Evolutionary conservation across 345 rosid species (phyloP), one percentile per base, ranked within the genome.

Genomic region (Corchorus olitorius): DNA sequence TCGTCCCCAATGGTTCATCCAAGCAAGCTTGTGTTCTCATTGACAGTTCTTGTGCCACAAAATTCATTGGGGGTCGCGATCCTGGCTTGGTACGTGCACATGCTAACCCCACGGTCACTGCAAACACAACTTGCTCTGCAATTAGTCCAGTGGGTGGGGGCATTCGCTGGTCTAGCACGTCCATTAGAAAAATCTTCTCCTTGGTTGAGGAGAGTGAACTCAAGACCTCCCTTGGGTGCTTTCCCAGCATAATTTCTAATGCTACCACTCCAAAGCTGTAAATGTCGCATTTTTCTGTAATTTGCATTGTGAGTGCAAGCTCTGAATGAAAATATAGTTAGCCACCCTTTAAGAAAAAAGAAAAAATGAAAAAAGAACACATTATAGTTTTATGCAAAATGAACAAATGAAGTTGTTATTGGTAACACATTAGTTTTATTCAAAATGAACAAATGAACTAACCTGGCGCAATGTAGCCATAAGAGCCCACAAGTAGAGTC

Each of bases 261-360:
- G 88, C 79, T 50, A 92, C 92, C 43, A 92, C 90, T 22, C 92
- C 94, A 49, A 88, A 92, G 75, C 92, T 90, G 35, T 82, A 92
- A 12, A 89, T 86, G 66, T 92, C 94, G 3, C 90, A 84, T 78
- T 89, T 89, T 45, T 88, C 86, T 0, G 88, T 87, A 6, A 87
- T 80, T 17, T 66, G 66, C 87, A 80, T 76, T 37, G 87, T 78
- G 6, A 60, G 65, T 1, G 84, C 90, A 33, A 88, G 85, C 81
- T 89, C 93, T 87, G 77, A 5, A 55, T 39, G 62, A 59, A 49
- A 70, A 22, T 10, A 88, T 17, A 86, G 79, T 77, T 87, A 83
- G 80, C 60, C 75, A 1, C 10, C 34, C 9, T 59, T 19, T 6
- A 58, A 50, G 33, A 7, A 61, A 27, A 35, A 61, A 10, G 7